Evolutionary conservation across 2,329 filamentous ascomycete genomes (phyloP), one percentile per base, ranked within the genome.

Genomic region (Bipolaris bicolor): DNA sequence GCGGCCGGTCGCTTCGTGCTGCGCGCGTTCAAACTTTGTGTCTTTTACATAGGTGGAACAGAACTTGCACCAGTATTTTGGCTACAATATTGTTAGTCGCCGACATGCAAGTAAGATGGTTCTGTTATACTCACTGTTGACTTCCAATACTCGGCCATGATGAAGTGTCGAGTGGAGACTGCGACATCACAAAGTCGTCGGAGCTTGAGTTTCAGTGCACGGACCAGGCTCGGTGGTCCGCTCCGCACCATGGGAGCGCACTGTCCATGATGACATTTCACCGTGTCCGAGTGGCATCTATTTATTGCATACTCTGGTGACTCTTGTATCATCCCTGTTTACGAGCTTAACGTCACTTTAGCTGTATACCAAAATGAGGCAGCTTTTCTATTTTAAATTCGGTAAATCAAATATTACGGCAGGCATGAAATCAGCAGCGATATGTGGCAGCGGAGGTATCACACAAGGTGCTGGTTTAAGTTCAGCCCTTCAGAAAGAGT

Each of bases 71-170:
- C 93, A 98, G 80, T 96, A 96, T 75, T 90, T 94, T 5, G 93
- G 93, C 76, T 88, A 10, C 11, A 16, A 7, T 3, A 0, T 10
- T 33, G 13, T 71, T 31, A 72, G 63, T 7, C 31, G 3, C 24
- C 29, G 7, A 40, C 13, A 29, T 36, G 16, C 43, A 16, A 11
- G 5, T 7, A 13, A 7, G 9, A 1, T 3, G 6, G 18, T 10
- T 2, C 18, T 15, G 18, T 9, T 39, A 44, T 3, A 62, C 80
- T 76, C 74, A 86, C 85, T 33, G 93, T 97, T 18, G 94, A 97
- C 77, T 98, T 98, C 95, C 95, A 98, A 80, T 97, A 96, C 83
- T 98, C 95, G 0, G 95, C 89, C 95, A 99, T 98, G 40, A 20
- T 55, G 37, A 22, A 26, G 34, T 36, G 34, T 24, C 13, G 43